Evolutionary conservation across 768 basidiomycete genomes (phyloP).

Genomic region (Rubroboletus satanas): DNA sequence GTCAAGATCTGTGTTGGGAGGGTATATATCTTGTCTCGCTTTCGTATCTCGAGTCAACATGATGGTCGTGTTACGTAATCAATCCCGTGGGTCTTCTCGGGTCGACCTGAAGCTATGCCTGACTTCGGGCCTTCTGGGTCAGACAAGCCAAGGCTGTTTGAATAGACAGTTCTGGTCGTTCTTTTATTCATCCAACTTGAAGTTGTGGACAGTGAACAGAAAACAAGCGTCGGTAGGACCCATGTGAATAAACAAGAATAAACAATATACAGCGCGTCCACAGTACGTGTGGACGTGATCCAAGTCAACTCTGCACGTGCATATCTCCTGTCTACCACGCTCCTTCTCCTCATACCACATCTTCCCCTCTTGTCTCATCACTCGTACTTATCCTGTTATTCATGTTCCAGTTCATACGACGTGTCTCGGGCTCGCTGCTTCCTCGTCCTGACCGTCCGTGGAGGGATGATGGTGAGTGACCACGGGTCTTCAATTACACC

Average conservation of each 20-base stretch:
- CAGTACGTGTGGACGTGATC: not conserved
- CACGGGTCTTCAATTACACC: constrained; percentile 9
- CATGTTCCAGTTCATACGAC: constrained; percentile 69
- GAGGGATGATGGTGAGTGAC: constrained; percentile 66
- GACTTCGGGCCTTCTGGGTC: not conserved
- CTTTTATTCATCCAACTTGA: not conserved
- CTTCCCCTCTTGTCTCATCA: not conserved
- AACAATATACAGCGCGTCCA: constrained; percentile 12
- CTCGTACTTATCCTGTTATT: not conserved
- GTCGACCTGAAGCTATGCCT: not conserved
- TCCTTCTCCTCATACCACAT: not conserved
- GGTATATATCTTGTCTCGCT: not conserved
- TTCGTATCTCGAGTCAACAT: constrained; percentile 2
- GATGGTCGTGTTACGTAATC: constrained; percentile 13
- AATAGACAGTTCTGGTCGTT: not conserved
- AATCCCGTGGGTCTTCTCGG: not conserved
- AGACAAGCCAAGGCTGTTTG: not conserved
- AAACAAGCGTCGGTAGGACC: not conserved
- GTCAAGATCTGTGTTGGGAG: not conserved
- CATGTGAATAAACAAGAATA: constrained; percentile 24
- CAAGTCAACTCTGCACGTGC: not conserved
- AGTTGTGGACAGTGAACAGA: not conserved
- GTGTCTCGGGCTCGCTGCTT: constrained; percentile 66
- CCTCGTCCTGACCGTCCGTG: constrained; percentile 72
- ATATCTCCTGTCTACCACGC: constrained; percentile 9